Evolutionary conservation across 2,329 filamentous ascomycete species (phyloP), one percentile per base, ranked within the genome.

Genomic region (Zymoseptoria pseudotritici): DNA sequence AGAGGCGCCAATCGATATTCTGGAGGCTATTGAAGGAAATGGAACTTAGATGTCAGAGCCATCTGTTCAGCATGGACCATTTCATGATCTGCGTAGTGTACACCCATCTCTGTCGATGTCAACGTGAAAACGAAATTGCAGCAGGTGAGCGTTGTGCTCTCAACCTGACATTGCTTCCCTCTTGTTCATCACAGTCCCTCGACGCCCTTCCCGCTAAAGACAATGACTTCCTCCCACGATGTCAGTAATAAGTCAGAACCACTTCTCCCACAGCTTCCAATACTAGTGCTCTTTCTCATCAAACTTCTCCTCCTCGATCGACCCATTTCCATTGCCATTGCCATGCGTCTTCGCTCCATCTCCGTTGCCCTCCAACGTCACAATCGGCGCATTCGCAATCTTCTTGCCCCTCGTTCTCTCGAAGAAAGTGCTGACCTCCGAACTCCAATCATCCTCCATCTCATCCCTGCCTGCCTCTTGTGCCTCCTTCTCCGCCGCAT

Each of bases 361-460:
- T 57, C 62, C 61, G 54, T 60, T 46, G 1, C 36, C 36, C 6
- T 46, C 36, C 36, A 46, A 6, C 36, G 36, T 46, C 3, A 46
- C 13, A 13, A 46, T 60, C 50, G 61, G 31, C 4, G 58, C 59
- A 17, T 49, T 51, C 3, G 31, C 58, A 24, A 61, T 61, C 10
- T 62, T 65, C 59, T 64, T 59, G 50, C 63, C 64, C 54, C 70
- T 61, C 3, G 80, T 83, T 49, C 80, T 78, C 72, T 81, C 76
- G 70, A 84, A 84, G 70, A 81, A 83, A 3, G 74, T 75, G 67
- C 77, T 76, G 17, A 83, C 78, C 61, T 83, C 78, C 20, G 74
- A 75, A 58, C 76, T 75, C 66, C 78, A 77, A 55, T 79, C 74
- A 58, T 76, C 75, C 36, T 46, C 36, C 36, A 46, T 46, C 13